These are phyloP conservation scores for Yamadazyma jaroonii DNA, from an alignment of 1,139 yeast species.

Conservation along the genomic window DNA sequence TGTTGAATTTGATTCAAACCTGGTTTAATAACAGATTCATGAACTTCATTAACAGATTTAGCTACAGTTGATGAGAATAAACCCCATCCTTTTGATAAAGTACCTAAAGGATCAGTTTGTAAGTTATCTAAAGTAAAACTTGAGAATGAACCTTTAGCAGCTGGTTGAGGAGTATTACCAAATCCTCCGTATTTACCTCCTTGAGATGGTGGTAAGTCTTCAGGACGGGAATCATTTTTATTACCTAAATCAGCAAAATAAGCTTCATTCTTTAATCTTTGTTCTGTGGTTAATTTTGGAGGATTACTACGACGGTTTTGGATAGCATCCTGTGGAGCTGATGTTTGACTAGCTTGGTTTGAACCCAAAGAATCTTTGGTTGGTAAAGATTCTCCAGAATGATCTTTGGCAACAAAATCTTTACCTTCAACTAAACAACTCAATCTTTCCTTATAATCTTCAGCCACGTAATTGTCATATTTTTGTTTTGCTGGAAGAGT, in stretches of 20 bases:
- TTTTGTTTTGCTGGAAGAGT: constrained; percentile 65
- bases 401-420: constrained; percentile 67
- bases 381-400: constrained; percentile 49
- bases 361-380: constrained; percentile 14
- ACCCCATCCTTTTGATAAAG: constrained; percentile 92
- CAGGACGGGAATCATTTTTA: constrained; percentile 71
- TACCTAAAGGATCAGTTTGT: constrained; percentile 85
- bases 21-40: constrained; percentile 86
- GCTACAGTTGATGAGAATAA: constrained; percentile 79
- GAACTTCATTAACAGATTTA: constrained; percentile 81
- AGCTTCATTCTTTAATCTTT: constrained; percentile 67
- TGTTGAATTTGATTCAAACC: constrained; percentile 78
- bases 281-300: constrained; percentile 22
- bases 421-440: constrained; percentile 73
- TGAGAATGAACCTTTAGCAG: constrained; percentile 42
- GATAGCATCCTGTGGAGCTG: constrained; percentile 27
- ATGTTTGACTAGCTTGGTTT: constrained; percentile 10
- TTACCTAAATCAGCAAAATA: constrained; percentile 81
- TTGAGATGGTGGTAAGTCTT: constrained; percentile 82
- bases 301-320: constrained; percentile 45
- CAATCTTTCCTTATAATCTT: constrained; percentile 83
- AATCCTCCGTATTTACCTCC: constrained; percentile 93
- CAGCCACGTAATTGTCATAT: constrained; percentile 89
- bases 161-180: constrained; percentile 71
- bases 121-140: constrained; percentile 70